Conservation (phyloP, 1,284 basidiomycete genomes). For the Trichosporon sp. region DNA sequence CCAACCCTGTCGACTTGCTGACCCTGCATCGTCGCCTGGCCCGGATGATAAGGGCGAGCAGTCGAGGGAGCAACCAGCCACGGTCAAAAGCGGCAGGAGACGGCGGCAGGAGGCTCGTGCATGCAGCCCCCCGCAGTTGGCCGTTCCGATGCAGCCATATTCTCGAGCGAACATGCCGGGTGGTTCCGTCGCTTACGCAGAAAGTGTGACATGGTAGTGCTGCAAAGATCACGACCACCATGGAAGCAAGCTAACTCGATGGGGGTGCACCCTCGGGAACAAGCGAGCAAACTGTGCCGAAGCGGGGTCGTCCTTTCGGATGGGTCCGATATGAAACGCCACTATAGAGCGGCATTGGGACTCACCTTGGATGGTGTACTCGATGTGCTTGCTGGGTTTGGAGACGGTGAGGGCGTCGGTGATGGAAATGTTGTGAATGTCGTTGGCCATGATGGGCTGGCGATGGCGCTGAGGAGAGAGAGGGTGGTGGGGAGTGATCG, state of each 20-base stretch:
- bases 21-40: neutral
- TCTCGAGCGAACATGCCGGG: too few relatives aligned
- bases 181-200: neutral
- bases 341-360: constrained; percentile 1
- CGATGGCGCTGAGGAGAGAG: neutral
- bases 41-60: neutral
- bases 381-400: constrained; percentile 41
- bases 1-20: neutral
- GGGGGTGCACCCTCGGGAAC: neutral
- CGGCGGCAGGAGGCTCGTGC: constrained; percentile 1
- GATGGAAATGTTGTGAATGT: constrained; percentile 45
- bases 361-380: constrained; percentile 47
- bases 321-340: neutral
- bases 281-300: neutral
- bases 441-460: constrained; percentile 30
- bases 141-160: neutral
- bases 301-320: neutral
- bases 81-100: neutral
- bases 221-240: neutral
- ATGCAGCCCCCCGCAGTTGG: neutral
- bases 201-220: neutral
- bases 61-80: too few relatives aligned
- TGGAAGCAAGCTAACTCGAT: neutral
- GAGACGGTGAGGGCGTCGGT: constrained; percentile 42
- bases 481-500: neutral